These are phyloP conservation scores for Botrytis medusae DNA, from an alignment of 2,329 filamentous ascomycete genomes.

Conservation along the genomic window DNA sequence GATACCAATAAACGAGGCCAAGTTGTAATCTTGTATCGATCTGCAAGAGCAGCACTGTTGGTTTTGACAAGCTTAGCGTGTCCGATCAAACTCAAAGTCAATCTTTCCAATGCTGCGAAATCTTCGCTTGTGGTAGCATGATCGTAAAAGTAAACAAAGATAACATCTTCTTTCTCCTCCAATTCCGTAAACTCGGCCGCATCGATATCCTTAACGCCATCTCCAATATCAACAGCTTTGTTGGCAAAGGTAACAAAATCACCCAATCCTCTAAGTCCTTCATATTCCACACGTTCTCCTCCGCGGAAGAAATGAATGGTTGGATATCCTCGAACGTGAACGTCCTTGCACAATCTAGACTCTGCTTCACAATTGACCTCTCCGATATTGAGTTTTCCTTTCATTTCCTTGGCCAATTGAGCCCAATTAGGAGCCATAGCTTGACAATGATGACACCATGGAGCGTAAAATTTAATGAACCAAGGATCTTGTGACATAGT, in stretches of 20 bases:
- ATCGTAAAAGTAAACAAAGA: conserved; percentile 98
- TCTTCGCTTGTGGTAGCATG: conserved; percentile 91
- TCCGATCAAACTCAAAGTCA: conserved; percentile 85
- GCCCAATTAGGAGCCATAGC: conserved; percentile 88
- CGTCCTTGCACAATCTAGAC: conserved; percentile 87
- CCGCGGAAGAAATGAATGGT: conserved; percentile 92
- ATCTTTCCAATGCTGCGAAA: conserved; percentile 80
- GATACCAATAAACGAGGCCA: conserved; percentile 93
- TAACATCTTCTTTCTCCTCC: conserved; percentile 90
- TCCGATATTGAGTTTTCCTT: conserved; percentile 84
- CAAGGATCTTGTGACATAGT: conserved; percentile 87
- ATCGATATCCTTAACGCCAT: conserved; percentile 79
- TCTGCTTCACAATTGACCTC: conserved; percentile 95
- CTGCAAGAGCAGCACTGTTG: conserved; percentile 69
- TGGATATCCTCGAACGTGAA: conserved; percentile 75
- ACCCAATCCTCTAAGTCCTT: conserved; percentile 85
- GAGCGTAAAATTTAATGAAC: conserved; percentile 99
- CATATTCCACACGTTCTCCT: conserved; percentile 88
- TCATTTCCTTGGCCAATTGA: conserved; percentile 87
- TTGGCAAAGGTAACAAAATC: conserved; percentile 86
- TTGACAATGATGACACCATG: conserved; percentile 96
- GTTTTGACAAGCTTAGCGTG: conserved; percentile 93
- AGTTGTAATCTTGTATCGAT: conserved; percentile 91
- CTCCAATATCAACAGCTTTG: conserved; percentile 75
- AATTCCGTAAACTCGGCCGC: conserved; percentile 73